These are phyloP conservation scores for Piromyces finnis DNA, from an alignment of 192 early-diverging fungal species.

Conservation along the genomic window DNA sequence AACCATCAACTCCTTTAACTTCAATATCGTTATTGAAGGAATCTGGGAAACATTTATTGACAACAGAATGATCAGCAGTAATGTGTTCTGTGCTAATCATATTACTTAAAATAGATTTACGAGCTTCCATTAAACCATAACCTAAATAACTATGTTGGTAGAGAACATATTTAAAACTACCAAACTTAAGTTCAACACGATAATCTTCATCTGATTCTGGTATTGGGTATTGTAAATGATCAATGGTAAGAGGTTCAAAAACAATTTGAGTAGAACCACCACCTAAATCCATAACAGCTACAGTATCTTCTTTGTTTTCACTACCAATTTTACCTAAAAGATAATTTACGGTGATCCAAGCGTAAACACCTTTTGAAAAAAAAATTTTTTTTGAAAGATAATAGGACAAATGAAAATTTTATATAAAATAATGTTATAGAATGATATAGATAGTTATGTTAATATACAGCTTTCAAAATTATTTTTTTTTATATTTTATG, in stretches of 20 bases:
- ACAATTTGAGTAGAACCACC: constrained; percentile 96
- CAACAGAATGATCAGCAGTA: constrained; percentile 12
- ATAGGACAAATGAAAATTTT: too few species aligned
- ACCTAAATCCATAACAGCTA: constrained; percentile 87
- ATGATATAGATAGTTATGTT: too few species aligned
- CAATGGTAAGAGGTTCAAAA: constrained; percentile 57
- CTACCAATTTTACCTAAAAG: constrained; percentile 50
- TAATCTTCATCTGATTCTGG: constrained; percentile 41
- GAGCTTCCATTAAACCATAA: constrained; percentile 78
- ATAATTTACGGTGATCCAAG: constrained; percentile 97
- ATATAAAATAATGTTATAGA: too few species aligned
- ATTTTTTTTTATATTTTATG: too few species aligned
- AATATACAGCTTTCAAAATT: too few species aligned
- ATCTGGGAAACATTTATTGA: constrained; percentile 50
- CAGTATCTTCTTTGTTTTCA: constrained; percentile 30
- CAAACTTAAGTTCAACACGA: constrained; percentile 47
- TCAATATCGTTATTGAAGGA: constrained; percentile 8
- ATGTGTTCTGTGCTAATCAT: constrained; percentile 12
- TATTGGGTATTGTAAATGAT: neutral
- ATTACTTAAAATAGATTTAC: constrained; percentile 44
- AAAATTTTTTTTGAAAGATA: too few species aligned
- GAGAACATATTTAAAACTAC: constrained; percentile 50
- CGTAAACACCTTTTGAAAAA: constrained; percentile 47
- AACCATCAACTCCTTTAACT: neutral
- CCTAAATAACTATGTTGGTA: constrained; percentile 94